Conservation (phyloP, 1,284 basidiomycete genomes). For the Puccinia novopanici region DNA sequence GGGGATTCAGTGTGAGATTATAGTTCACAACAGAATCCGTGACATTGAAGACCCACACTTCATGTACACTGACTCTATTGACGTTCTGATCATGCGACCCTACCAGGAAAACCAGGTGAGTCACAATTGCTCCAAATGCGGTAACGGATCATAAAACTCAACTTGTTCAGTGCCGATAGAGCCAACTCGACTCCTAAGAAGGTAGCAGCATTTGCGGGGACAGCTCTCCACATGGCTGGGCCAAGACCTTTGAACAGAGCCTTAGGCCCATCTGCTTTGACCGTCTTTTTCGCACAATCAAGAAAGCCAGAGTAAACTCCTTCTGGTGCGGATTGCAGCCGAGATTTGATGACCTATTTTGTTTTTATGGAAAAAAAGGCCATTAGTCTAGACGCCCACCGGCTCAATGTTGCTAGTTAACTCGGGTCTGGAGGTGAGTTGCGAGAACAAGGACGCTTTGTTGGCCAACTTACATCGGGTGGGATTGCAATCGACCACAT, state of each 20-base stretch:
- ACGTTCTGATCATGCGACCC: not conserved
- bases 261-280: conserved; percentile 81
- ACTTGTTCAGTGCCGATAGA: conserved; percentile 47
- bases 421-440: not conserved
- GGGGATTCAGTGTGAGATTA: not conserved
- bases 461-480: conserved; percentile 69
- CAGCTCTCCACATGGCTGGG: conserved; percentile 78
- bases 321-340: conserved; percentile 91
- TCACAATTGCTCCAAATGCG: not conserved
- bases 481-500: conserved; percentile 98
- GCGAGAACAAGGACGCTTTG: not conserved
- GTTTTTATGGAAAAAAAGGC: conserved; percentile 51
- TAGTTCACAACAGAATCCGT: not conserved
- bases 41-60: not conserved
- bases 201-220: conserved; percentile 93
- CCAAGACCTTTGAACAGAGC: conserved; percentile 97
- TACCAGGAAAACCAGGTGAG: not conserved
- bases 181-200: conserved; percentile 68
- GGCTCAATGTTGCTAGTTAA: not conserved
- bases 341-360: conserved; percentile 72
- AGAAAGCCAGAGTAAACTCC: conserved; percentile 93
- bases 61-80: not conserved
- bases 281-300: conserved; percentile 88
- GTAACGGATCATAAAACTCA: conserved; percentile 1
- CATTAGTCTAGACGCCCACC: not conserved